phyloP scores from a whole-genome alignment of 2,329 filamentous ascomycete species.

The Helminthosporium solani region DNA sequence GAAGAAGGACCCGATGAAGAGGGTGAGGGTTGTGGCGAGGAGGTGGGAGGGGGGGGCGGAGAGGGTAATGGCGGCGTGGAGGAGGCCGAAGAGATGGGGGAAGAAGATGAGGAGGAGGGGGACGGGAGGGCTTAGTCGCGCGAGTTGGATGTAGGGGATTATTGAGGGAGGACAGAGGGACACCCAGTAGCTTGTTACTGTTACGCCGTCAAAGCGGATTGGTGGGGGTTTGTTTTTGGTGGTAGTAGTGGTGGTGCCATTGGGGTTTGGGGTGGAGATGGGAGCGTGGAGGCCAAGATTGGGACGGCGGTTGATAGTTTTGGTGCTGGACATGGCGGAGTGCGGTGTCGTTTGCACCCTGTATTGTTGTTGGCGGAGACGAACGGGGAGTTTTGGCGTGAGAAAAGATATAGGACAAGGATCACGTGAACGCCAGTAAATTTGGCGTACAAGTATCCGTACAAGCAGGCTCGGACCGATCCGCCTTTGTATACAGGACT shows the following conservation, averaged over 20 bases:
- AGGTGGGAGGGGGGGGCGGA: constrained; percentile 6
- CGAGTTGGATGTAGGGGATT: constrained; percentile 12
- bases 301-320: background rate
- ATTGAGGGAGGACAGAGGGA: constrained; percentile 1
- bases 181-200: constrained; percentile 1
- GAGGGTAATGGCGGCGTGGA: constrained; percentile 32
- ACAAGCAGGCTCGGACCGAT: too few relatives aligned
- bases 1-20: constrained; percentile 51
- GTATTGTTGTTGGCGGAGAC: too few relatives aligned
- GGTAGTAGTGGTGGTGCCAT: background rate
- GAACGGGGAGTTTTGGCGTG: too few relatives aligned
- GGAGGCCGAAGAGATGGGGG: constrained; percentile 43
- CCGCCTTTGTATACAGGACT: too few relatives aligned
- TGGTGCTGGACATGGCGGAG: too few relatives aligned
- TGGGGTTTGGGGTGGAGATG: background rate
- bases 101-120: constrained; percentile 54
- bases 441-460: too few relatives aligned
- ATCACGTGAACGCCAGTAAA: too few relatives aligned
- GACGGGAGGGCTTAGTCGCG: constrained; percentile 18
- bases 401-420: too few relatives aligned
- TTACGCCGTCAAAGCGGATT: background rate
- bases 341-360: too few relatives aligned
- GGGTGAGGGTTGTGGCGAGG: constrained; percentile 24
- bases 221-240: background rate
- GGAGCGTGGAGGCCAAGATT: background rate